Conservation (phyloP, 345 rosid genomes). For the Salix exigua region DNA sequence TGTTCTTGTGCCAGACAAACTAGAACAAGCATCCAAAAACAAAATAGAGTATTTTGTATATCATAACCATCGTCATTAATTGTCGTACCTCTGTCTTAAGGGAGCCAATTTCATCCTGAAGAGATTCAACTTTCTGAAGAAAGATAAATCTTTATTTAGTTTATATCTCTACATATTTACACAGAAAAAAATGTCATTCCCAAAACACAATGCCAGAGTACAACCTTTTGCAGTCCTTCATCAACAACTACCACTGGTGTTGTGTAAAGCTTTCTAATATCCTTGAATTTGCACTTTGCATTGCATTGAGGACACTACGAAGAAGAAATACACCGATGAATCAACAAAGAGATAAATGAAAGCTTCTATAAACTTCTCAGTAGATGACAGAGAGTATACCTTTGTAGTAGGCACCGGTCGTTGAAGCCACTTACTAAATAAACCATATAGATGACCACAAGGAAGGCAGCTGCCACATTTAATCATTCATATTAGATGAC, state of each 20-base stretch:
- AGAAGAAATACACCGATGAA: neutral
- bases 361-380: neutral
- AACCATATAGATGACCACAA: constrained; percentile 9
- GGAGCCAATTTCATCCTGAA: constrained; percentile 11
- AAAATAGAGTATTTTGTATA: neutral
- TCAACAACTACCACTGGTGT: neutral
- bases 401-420: neutral
- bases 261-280: constrained; percentile 5
- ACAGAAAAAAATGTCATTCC: neutral
- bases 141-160: neutral
- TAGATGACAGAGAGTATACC: neutral
- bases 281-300: neutral
- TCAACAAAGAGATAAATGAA: neutral
- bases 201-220: neutral
- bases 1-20: neutral
- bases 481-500: constrained; percentile 6
- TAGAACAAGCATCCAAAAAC: too few relatives aligned
- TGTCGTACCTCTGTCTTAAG: constrained; percentile 1
- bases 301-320: constrained; percentile 8
- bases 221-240: constrained; percentile 1
- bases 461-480: constrained; percentile 6
- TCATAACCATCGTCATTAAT: neutral
- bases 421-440: constrained; percentile 1
- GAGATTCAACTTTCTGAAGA: constrained; percentile 2
- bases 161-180: neutral